These are phyloP conservation scores for Butyriboletus loyo DNA, from an alignment of 768 basidiomycete genomes.

Conservation along the genomic window DNA sequence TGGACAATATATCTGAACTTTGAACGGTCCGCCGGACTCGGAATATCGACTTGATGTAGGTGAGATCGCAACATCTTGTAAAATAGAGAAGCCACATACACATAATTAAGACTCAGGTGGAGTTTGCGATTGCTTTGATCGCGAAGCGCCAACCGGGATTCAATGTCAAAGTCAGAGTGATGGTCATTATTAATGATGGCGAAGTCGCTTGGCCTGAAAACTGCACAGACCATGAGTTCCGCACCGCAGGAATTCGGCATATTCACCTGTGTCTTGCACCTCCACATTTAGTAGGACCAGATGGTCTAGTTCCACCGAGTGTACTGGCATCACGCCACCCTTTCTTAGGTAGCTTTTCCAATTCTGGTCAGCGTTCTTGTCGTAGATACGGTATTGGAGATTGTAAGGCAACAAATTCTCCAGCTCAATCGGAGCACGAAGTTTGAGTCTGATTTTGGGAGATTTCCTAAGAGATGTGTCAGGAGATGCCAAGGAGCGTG, in stretches of 20 bases:
- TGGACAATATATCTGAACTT: constrained; percentile 90
- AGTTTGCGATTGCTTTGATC: constrained; percentile 77
- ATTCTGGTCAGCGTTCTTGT: constrained; percentile 91
- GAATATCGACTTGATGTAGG: constrained; percentile 57
- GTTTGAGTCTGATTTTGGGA: constrained; percentile 79
- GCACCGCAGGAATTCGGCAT: background rate
- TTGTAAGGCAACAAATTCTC: constrained; percentile 96
- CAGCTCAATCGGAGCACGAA: constrained; percentile 91
- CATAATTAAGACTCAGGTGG: constrained; percentile 81
- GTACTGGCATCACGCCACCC: constrained; percentile 94
- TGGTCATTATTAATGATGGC: constrained; percentile 96
- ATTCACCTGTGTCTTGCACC: constrained; percentile 82
- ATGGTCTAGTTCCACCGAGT: constrained; percentile 90
- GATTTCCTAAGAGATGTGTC: constrained; percentile 53
- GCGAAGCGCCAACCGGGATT: constrained; percentile 64
- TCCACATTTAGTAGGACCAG: constrained; percentile 86
- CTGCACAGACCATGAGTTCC: constrained; percentile 37
- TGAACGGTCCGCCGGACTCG: constrained; percentile 92
- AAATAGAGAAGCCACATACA: constrained; percentile 50
- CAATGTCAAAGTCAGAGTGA: constrained; percentile 84
- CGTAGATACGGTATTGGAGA: constrained; percentile 93
- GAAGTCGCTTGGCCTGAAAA: constrained; percentile 92
- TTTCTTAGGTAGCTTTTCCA: constrained; percentile 92
- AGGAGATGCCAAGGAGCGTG: background rate
- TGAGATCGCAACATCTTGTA: constrained; percentile 3